Evolutionary conservation across 108 stramenopile genomes (phyloP).

Genomic region (Nitzschia sp.): DNA sequence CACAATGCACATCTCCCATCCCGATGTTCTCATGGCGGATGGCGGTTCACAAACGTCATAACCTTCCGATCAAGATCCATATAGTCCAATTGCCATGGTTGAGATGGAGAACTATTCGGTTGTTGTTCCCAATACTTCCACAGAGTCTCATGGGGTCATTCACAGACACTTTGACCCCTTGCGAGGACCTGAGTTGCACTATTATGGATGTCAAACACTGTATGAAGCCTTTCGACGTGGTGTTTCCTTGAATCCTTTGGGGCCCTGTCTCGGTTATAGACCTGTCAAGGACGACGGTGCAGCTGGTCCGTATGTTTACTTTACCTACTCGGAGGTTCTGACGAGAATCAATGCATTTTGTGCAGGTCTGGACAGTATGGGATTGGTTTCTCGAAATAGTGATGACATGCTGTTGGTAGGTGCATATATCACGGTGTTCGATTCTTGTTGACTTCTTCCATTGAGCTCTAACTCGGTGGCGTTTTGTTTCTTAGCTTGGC

Average conservation of each 20-base stretch:
- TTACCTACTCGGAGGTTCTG: conserved; percentile 72
- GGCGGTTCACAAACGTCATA: no score
- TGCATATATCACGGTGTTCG: neutral
- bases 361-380: conserved; percentile 68
- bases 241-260: conserved; percentile 66
- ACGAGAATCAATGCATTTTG: conserved; percentile 73
- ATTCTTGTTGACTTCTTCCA: neutral
- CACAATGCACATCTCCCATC: no score
- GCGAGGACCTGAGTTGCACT: conserved; percentile 59
- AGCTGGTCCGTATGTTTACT: conserved; percentile 80
- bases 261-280: conserved; percentile 83
- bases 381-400: conserved; percentile 55
- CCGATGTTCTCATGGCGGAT: no score
- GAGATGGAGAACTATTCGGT: conserved; percentile 30
- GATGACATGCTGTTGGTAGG: conserved; percentile 65
- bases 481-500: conserved; percentile 45
- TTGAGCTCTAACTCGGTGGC: neutral
- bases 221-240: conserved; percentile 84
- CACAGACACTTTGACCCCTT: conserved; percentile 51
- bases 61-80: no score
- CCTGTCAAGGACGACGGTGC: conserved; percentile 64
- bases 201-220: conserved; percentile 64
- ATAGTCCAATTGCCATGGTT: conserved; percentile 7
- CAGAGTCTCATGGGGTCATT: conserved; percentile 46
- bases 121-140: conserved; percentile 44